These are phyloP conservation scores for Oryza glaberrima DNA, from an alignment of 176 grass and related monocot genomes.

Conservation along the genomic window DNA sequence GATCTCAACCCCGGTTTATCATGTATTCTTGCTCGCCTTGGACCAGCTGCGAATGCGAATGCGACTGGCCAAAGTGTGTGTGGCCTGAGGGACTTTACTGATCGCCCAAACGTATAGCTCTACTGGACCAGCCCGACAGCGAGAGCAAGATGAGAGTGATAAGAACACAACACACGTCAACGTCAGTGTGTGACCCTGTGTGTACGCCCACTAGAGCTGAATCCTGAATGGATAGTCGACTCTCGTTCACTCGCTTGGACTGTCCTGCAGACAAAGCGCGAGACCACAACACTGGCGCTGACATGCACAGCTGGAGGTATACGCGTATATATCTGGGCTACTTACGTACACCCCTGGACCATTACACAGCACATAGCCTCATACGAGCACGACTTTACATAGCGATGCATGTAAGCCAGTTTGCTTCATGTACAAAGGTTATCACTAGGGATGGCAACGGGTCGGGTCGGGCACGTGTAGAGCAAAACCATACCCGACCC, in stretches of 20 bases:
- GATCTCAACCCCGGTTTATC: slow-evolving; percentile 41
- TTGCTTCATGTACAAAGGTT: too few species aligned
- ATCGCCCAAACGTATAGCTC: not conserved
- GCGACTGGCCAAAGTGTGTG: slow-evolving; percentile 32
- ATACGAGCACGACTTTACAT: not conserved
- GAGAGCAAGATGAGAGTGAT: too few species aligned
- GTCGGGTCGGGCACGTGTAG: too few species aligned
- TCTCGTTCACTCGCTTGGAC: not conserved
- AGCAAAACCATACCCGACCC: too few species aligned
- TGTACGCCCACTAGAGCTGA: not conserved
- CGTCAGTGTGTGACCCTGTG: too few species aligned
- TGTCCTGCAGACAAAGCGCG: not conserved
- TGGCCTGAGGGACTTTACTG: slow-evolving; percentile 16
- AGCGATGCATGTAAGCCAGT: not conserved
- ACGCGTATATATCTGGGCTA: not conserved
- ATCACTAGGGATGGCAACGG: too few species aligned
- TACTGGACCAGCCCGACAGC: not conserved
- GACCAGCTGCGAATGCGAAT: slow-evolving; percentile 15
- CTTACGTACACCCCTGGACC: not conserved
- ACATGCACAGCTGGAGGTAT: not conserved
- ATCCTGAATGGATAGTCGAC: not conserved
- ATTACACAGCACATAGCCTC: not conserved
- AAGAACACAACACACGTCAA: not conserved
- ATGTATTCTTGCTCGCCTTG: slow-evolving; percentile 9
- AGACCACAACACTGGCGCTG: not conserved